These are phyloP conservation scores for Tylopilus intermedius DNA, from an alignment of 768 basidiomycete species.

Conservation along the genomic window DNA sequence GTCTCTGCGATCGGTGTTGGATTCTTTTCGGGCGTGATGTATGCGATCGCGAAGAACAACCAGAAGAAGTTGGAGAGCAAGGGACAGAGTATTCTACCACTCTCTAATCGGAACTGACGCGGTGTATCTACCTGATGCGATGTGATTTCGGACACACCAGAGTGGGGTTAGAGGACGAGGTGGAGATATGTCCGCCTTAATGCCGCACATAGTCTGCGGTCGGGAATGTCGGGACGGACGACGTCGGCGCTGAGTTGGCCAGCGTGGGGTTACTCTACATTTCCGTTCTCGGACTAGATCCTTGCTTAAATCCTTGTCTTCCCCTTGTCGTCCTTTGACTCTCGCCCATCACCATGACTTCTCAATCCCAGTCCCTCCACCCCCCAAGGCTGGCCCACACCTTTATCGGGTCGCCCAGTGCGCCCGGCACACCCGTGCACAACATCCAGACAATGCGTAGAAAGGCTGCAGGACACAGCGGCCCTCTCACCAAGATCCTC, in stretches of 20 bases:
- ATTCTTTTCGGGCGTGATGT: slow-evolving; percentile 87
- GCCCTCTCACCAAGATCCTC: slow-evolving; percentile 85
- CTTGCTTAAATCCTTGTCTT: slow-evolving; percentile 7
- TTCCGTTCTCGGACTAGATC: background rate
- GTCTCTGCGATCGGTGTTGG: slow-evolving; percentile 84
- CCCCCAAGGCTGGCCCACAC: slow-evolving; percentile 70
- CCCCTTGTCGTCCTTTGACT: slow-evolving; percentile 6
- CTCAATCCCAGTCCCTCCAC: slow-evolving; percentile 44
- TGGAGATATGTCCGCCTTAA: slow-evolving; percentile 12
- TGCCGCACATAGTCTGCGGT: slow-evolving; percentile 21
- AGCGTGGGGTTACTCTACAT: background rate
- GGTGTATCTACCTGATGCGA: background rate
- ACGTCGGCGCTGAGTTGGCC: background rate
- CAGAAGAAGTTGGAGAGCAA: slow-evolving; percentile 74
- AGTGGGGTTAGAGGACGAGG: background rate
- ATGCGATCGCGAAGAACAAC: slow-evolving; percentile 91
- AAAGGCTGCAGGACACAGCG: slow-evolving; percentile 86
- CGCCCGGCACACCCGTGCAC: slow-evolving; percentile 81
- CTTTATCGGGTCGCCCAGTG: slow-evolving; percentile 70
- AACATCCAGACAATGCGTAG: slow-evolving; percentile 88
- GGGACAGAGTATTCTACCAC: slow-evolving; percentile 58
- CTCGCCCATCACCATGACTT: slow-evolving; percentile 24
- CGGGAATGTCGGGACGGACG: background rate
- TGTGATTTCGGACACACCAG: slow-evolving; percentile 4
- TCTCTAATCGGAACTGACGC: slow-evolving; percentile 47